These are phyloP conservation scores for Phragmites australis DNA, from an alignment of 176 grass and related monocot genomes.

Conservation along the genomic window DNA sequence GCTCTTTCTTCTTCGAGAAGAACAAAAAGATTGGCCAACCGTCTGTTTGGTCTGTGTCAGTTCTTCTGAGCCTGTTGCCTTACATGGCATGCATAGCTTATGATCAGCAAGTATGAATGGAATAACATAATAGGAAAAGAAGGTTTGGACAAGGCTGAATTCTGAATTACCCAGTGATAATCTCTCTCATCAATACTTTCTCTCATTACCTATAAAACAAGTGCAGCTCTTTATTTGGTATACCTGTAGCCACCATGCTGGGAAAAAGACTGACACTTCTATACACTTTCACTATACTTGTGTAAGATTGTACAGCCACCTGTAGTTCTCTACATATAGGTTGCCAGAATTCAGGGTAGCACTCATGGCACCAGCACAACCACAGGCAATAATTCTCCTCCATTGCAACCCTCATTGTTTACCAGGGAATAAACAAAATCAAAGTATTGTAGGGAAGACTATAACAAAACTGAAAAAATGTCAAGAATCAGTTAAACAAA, in stretches of 20 bases:
- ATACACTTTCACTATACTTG: neutral
- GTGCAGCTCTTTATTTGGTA: conserved; percentile 26
- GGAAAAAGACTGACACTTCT: conserved; percentile 1
- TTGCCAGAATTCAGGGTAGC: neutral
- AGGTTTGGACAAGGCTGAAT: neutral
- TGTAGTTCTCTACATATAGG: conserved; percentile 24
- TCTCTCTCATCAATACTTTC: neutral
- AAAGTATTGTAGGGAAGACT: no score
- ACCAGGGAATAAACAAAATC: neutral
- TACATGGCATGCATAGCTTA: neutral
- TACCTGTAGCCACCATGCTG: conserved; percentile 31
- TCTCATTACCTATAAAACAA: neutral
- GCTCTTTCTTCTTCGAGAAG: conserved; percentile 18
- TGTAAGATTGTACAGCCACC: conserved; percentile 25
- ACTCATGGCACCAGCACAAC: conserved; percentile 16
- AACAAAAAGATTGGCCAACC: neutral
- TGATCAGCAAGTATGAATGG: neutral
- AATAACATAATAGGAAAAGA: neutral
- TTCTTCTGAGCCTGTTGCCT: neutral
- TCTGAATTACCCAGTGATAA: neutral
- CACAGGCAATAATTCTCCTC: conserved; percentile 4
- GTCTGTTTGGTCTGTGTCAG: neutral
- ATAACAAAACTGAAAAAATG: neutral
- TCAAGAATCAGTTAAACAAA: neutral
- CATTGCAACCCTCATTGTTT: neutral